Evolutionary conservation across 305 asterid genomes (phyloP), one percentile per base, ranked within the genome.

Genomic region (Fraxinus paxiana): DNA sequence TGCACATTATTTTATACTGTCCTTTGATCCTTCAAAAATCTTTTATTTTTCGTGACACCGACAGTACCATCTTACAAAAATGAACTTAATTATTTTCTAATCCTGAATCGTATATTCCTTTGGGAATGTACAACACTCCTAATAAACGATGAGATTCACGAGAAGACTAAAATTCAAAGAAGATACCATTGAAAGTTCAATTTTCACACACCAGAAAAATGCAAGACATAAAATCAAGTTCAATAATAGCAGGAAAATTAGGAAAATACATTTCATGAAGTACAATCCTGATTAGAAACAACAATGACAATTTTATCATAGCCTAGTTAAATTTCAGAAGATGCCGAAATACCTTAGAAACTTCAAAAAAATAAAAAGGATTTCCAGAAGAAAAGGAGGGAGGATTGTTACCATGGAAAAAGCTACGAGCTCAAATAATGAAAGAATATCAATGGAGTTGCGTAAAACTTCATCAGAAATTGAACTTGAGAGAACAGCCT

Each of bases 381-480:
- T 20, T 26, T 48, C 20, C 37, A 75, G 63, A 73, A 22, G 65
- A 80, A 77, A 80, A 31, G 78, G 18, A 41, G 79, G 46, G 28
- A 6, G 74, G 79, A 76, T 65, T 5, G 90, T 79, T 96, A 96
- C 99, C 98, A 92, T 88, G 91, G 78, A 82, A 28, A 88, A 86
- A 75, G 94, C 93, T 48, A 92, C 85, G 76, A 88, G 86, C 92
- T 94, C 99, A 81, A 90, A 80, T 84, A 92, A 83, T 41, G 98
- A 90, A 81, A 94, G 91, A 84, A 85, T 80, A 87, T 96, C 91
- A 54, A 84, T 70, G 63, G 86, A 87, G 85, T 82, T 48, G 86
- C 81, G 78, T 12, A 86, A 69, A 79, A 81, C 77, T 78, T 86
- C 93, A 34, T 86, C 82, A 83, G 73, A 77, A 61, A 75, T 61